phyloP scores from a whole-genome alignment of 2,329 filamentous ascomycete genomes.

The Curvularia hawaiiensis region DNA sequence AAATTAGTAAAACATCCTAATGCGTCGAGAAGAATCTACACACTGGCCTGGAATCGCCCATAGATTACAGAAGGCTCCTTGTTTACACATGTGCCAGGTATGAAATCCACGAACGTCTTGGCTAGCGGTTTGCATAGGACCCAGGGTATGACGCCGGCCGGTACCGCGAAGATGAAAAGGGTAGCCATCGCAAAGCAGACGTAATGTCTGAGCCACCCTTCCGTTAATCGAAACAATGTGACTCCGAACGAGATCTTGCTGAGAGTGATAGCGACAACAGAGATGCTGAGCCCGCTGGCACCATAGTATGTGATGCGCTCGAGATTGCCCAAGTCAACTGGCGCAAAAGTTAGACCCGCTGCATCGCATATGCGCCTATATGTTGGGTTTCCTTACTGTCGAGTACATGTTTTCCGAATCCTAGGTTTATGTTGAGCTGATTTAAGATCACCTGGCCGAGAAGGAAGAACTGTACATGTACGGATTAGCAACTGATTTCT shows the following conservation, averaged over 20 bases:
- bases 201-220: slow-evolving; percentile 11
- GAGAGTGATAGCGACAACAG: slow-evolving; percentile 4
- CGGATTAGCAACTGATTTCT: not conserved
- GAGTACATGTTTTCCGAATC: slow-evolving; percentile 10
- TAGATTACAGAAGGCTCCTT: slow-evolving; percentile 11
- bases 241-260: slow-evolving; percentile 22
- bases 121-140: slow-evolving; percentile 12
- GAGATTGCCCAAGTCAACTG: slow-evolving; percentile 6
- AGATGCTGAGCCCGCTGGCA: slow-evolving; percentile 7
- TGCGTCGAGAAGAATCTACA: not conserved
- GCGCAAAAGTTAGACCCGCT: not conserved
- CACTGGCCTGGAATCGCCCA: slow-evolving; percentile 12
- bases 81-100: slow-evolving; percentile 13
- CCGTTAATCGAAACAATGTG: slow-evolving; percentile 17
- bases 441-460: not conserved
- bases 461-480: not conserved
- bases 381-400: slow-evolving; percentile 3
- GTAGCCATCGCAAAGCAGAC: slow-evolving; percentile 17
- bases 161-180: slow-evolving; percentile 11
- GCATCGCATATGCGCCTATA: not conserved
- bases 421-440: slow-evolving; percentile 5
- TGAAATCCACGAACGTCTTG: slow-evolving; percentile 13
- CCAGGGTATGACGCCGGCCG: slow-evolving; percentile 11
- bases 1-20: slow-evolving; percentile 6
- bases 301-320: slow-evolving; percentile 11